Evolutionary conservation across 305 asterid species (phyloP), one percentile per base, ranked within the genome.

Genomic region (Fraxinus velutina): DNA sequence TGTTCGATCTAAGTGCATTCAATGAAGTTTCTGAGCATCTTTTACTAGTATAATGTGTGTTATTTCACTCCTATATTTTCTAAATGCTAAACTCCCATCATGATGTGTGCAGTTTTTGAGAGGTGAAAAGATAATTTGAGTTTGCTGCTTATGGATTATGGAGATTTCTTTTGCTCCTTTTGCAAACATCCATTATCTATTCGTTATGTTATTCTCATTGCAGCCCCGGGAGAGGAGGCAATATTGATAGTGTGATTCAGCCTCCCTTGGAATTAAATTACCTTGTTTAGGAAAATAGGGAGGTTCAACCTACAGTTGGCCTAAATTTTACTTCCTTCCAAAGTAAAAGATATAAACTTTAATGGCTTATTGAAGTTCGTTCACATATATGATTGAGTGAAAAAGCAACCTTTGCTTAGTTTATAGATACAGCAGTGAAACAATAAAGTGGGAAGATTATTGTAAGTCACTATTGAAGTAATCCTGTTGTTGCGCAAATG

Each of bases 21-120:
- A 33, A 78, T 73, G 57, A 37, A 50, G 50, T 57, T 75, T 19
- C 7, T 80, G 39, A 17, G 66, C 33, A 47, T 47, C 79, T 27
- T 76, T 24, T 76, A 29, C 68, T 42, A 33, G 24, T 55, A 82
- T 82, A 68, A 30, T 78, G 19, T 62, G 9, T 19, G 62, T 32
- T 50, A 44, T 73, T 24, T 32, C 75, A 13, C 36, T 81, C 78
- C 4, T 7, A 32, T 17, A 37, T 82, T 72, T 52, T 83, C 57
- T 78, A 50, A 64, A n/a, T 19, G 81, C 71, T 74, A 64, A 36
- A 19, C 5, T 12, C 62, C 62, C n/a, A 52, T n/a, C 2, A n/a
- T 52, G 62, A 52, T 5, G 22, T 5, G 22, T 52, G n/a, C 62
- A 52, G 62, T 52, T 52, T 52, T n/a, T 52, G 62, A 52, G 22